Evolutionary conservation across 257 asterid species (phyloP).

Genomic region (Verbena officinalis): DNA sequence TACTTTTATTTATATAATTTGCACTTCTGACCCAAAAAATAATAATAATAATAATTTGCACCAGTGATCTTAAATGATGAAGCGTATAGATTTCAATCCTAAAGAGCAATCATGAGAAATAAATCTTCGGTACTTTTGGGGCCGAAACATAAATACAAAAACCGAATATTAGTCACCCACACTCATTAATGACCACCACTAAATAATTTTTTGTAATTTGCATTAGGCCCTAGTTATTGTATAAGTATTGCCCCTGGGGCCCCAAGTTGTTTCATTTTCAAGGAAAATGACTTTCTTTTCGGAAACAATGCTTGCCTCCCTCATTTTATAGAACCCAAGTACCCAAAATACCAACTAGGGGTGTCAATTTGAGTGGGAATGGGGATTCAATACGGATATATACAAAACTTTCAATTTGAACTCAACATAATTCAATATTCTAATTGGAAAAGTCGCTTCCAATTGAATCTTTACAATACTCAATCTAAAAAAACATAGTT

Average conservation of each 20-base stretch:
- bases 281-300: not conserved
- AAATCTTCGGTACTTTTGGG: not conserved
- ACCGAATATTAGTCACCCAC: not conserved
- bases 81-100: slow-evolving; percentile 3
- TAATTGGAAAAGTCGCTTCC: too few relatives aligned
- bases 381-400: too few relatives aligned
- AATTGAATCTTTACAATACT: too few relatives aligned
- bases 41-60: too few relatives aligned
- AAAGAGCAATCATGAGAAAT: slow-evolving; percentile 3
- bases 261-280: not conserved
- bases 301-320: not conserved
- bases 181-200: not conserved
- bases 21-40: too few relatives aligned
- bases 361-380: too few relatives aligned
- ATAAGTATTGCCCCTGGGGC: not conserved
- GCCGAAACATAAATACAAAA: not conserved
- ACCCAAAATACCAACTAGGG: too few relatives aligned
- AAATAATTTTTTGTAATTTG: slow-evolving; percentile 3
- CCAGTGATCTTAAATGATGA: not conserved
- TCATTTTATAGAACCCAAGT: not conserved
- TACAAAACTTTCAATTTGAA: too few relatives aligned
- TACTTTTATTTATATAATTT: not conserved
- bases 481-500: too few relatives aligned
- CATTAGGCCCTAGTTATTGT: not conserved
- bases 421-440: too few relatives aligned